These are phyloP conservation scores for Pogostemon cablin DNA, from an alignment of 257 asterid genomes.

Conservation along the genomic window DNA sequence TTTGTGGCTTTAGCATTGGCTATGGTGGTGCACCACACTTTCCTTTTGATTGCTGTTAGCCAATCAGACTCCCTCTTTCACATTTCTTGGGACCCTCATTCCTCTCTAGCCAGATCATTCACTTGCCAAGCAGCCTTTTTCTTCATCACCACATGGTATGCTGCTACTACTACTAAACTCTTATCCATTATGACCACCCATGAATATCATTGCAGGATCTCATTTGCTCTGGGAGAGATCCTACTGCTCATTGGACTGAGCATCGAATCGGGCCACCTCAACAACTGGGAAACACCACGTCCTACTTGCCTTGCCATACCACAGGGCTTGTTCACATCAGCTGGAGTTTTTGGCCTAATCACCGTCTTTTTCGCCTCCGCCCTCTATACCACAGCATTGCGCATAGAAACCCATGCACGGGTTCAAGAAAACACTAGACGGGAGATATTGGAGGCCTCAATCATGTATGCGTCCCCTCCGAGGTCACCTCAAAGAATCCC, in stretches of 20 bases:
- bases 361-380: slow-evolving; percentile 75
- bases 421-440: slow-evolving; percentile 47
- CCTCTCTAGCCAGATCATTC: slow-evolving; percentile 48
- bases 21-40: slow-evolving; percentile 68
- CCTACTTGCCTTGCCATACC: slow-evolving; percentile 53
- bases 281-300: slow-evolving; percentile 60
- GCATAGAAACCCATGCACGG: slow-evolving; percentile 45
- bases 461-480: slow-evolving; percentile 69
- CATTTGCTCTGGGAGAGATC: slow-evolving; percentile 82
- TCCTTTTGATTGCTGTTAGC: slow-evolving; percentile 60
- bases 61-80: slow-evolving; percentile 50
- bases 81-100: slow-evolving; percentile 58
- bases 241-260: slow-evolving; percentile 72
- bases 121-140: slow-evolving; percentile 80
- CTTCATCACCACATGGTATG: slow-evolving; percentile 80
- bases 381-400: slow-evolving; percentile 62
- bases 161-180: too few relatives aligned
- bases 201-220: slow-evolving; percentile 45
- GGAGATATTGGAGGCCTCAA: slow-evolving; percentile 53
- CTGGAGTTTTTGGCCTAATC: slow-evolving; percentile 70
- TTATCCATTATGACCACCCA: too few relatives aligned
- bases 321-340: slow-evolving; percentile 74
- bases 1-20: slow-evolving; percentile 73
- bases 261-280: slow-evolving; percentile 88
- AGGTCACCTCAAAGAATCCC: slow-evolving; percentile 42